Base-by-base conservation (phyloP, 2,329 filamentous ascomycete species). In the Pseudogymnoascus sp. region DNA sequence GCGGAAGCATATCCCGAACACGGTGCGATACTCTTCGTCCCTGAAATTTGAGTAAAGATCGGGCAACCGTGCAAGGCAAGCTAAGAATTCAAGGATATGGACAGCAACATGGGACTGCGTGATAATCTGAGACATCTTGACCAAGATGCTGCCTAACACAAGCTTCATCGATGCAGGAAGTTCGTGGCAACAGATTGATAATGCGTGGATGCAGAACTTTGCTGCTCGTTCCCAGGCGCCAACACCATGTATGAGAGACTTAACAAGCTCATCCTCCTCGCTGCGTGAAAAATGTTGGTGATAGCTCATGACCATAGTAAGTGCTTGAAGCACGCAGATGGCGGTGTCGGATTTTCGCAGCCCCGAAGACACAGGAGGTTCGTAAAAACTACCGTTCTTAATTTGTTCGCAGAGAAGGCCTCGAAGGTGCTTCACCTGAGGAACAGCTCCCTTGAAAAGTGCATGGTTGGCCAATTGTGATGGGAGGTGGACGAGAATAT, bases 81-180 rank as follows among this genome's bases (percentile, higher is more conserved):
- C 90, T n/a, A 99, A 79, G 70, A 99, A 97, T 71, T 99, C 94
- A 59, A 99, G 80, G 65, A 99, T 96, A 71, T 99, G 94, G 65
- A 97, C 89, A 8, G 93, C 92, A 37, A 97, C 89, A 63, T 92
- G 86, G 6, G 91, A 87, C 70, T 96, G 92, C 0, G 94, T 97
- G 70, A 99, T 96, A 70, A 97, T 95, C 69, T 92, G 91, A 1
- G 92, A 89, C 90, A 99, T 96, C 72, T 91, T 93, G 70, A 92
- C 89, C 62, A 99, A 80, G 67, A 97, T 91, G 52, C 86, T 89
- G 52, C 93, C 89, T 64, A 97, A 80, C 19, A 87, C 88, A 72
- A 93, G 96, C 71, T 89, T 91, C 60, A 92, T 90, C 11, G 93
- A 93, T 16, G 89, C 82, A 2, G 94, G 92, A 26, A 97, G 83